Conservation (phyloP, 1,139 yeast species). For the Magnusiomyces suaveolens region DNA sequence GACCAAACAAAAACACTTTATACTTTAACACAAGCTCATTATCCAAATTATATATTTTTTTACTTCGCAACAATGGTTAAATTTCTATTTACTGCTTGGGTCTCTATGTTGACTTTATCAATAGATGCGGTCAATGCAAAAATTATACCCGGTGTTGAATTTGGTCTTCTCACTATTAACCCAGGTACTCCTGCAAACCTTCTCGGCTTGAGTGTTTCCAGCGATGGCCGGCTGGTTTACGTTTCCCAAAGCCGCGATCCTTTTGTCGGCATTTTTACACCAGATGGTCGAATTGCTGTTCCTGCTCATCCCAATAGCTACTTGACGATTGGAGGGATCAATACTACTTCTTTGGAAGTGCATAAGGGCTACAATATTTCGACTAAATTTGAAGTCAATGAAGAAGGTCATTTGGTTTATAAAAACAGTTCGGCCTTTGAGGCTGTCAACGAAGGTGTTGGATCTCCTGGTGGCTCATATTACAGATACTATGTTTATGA, state of each 20-base stretch:
- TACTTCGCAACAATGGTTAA: not conserved
- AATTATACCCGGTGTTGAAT: not conserved
- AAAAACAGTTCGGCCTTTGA: not conserved
- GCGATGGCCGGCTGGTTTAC: not conserved
- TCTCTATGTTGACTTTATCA: not conserved
- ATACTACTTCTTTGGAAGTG: not conserved
- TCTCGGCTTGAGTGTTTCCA: not conserved
- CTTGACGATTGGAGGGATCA: slow-evolving; percentile 1
- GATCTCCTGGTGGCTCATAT: not conserved
- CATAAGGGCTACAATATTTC: not conserved
- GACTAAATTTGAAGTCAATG: slow-evolving; percentile 1
- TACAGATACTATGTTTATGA: slow-evolving; percentile 1
- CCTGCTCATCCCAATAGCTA: not conserved
- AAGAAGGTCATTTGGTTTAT: not conserved
- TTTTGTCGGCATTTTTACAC: not conserved
- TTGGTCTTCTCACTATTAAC: slow-evolving; percentile 1
- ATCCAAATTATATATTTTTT: no score
- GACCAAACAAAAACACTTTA: no score
- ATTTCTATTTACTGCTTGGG: not conserved
- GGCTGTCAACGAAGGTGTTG: not conserved
- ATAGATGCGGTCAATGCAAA: not conserved
- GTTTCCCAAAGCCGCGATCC: slow-evolving; percentile 1
- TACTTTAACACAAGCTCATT: no score
- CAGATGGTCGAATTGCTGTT: not conserved
- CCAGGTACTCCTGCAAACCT: not conserved